A percentile compares a stretch with the other conserved stretches of the same genome.
Evolutionary conservation across 768 basidiomycete species (phyloP).

Genomic region (Suillus luteus): DNA sequence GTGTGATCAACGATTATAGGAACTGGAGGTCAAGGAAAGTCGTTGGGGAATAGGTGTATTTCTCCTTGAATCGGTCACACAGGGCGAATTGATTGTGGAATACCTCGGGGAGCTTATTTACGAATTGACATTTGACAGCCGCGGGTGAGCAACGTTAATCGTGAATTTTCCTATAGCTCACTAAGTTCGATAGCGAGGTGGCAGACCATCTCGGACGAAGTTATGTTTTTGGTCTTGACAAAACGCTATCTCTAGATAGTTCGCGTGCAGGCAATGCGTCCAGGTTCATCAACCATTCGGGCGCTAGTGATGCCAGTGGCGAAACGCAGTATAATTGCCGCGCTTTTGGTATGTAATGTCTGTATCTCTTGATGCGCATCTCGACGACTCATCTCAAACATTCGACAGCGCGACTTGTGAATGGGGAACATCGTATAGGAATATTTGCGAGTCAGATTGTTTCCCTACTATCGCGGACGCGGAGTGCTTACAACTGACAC

Average conservation of each 20-base stretch:
- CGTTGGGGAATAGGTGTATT: conserved; percentile 59
- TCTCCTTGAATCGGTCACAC: conserved; percentile 43
- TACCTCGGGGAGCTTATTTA: conserved; percentile 66
- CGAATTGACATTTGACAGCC: conserved; percentile 48
- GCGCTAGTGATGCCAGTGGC: conserved; percentile 17
- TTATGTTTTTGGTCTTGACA: conserved; percentile 63
- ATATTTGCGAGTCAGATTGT: conserved; percentile 53
- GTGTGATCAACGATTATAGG: conserved; percentile 27
- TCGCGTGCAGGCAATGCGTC: conserved; percentile 58
- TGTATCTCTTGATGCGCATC: not conserved
- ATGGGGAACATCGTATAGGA: conserved; percentile 69
- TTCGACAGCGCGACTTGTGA: conserved; percentile 53
- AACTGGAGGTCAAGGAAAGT: conserved; percentile 44
- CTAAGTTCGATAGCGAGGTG: conserved; percentile 37
- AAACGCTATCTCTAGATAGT: conserved; percentile 52
- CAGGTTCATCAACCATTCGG: conserved; percentile 68
- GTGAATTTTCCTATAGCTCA: not conserved
- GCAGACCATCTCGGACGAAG: conserved; percentile 52
- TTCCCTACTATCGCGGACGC: not conserved
- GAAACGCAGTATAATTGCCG: conserved; percentile 40
- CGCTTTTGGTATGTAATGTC: conserved; percentile 42
- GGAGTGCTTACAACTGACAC: conserved; percentile 6
- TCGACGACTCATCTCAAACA: conserved; percentile 9
- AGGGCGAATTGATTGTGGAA: conserved; percentile 59
- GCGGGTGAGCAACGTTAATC: conserved; percentile 44